Base-by-base conservation (phyloP, 371 early-diverging fungal genomes). In the Mortierella sp. region DNA sequence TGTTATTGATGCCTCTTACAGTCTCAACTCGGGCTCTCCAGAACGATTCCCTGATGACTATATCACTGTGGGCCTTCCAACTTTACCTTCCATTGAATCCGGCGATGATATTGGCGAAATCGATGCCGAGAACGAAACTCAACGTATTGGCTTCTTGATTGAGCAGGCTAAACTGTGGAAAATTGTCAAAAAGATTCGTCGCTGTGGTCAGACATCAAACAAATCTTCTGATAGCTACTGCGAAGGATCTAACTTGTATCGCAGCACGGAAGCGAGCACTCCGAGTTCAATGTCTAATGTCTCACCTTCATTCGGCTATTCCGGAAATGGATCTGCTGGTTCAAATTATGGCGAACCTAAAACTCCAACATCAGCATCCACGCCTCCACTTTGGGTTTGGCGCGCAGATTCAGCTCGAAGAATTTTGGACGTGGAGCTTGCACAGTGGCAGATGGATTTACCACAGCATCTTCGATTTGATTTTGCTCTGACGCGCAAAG, bases 141-240 rank as follows among this genome's bases (percentile, higher is more conserved):
- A 61, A 17, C 64, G 81, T 12, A 80, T 80, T 40, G 81, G 75
- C 0, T 80, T 80, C 40, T 56, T 80, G 54, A 71, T 68, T 19
- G 81, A 80, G 65, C 81, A 80, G 47, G 81, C 81, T 29, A 80
- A 80, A 45, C 66, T 80, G 15, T 80, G 81, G 81, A 74, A 59
- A 43, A 80, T 80, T 29, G 81, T 80, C 58, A 80, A 80, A 49
- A 80, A 80, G 68, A 80, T 80, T 49, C 75, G 81, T 26, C 75
- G 75, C 6, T 80, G 81, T 64, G 81, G 81, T 3, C 81, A 80
- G 61, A 67, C 81, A 0, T 80, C 81, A 13, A 66, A 66, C 66
- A 72, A 66, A 26, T 43, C 63, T 10, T 57, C 56, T 2, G 79
- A 78, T 1, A 43, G 73, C n/a, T 69, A 69, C 37, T 64, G 56